Percentiles rank a stretch among this genome's conserved stretches.
These are phyloP conservation scores for Rhizopogon roseolus DNA, from an alignment of 768 basidiomycete genomes.

Conservation along the genomic window DNA sequence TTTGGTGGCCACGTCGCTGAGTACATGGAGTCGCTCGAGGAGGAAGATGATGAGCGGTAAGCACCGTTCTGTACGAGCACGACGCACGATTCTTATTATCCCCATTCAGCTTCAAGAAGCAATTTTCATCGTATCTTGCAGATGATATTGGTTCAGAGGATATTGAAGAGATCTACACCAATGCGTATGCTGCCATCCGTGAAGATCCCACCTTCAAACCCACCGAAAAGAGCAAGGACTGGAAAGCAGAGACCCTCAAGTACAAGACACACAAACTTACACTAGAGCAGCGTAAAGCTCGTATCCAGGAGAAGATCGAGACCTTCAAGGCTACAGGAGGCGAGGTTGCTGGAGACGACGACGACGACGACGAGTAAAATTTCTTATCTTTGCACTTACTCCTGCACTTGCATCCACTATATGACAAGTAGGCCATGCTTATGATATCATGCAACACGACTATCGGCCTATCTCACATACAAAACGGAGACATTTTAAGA, in stretches of 20 bases:
- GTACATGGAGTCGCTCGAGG: conserved; percentile 99
- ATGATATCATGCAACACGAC: conserved; percentile 15
- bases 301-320: conserved; percentile 85
- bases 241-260: conserved; percentile 83
- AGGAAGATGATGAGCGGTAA: conserved; percentile 97
- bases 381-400: conserved; percentile 1
- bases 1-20: conserved; percentile 96
- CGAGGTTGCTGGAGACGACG: conserved; percentile 33
- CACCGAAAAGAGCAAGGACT: conserved; percentile 84
- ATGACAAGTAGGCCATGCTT: conserved; percentile 10
- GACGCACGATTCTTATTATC: conserved; percentile 5
- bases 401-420: background rate
- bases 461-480: conserved; percentile 4
- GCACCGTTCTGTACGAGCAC: conserved; percentile 14
- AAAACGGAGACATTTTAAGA: conserved; percentile 6
- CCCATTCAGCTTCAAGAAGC: conserved; percentile 83
- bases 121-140: conserved; percentile 92
- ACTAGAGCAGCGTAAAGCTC: conserved; percentile 68
- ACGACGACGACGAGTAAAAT: conserved; percentile 52
- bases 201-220: conserved; percentile 91
- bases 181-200: conserved; percentile 92
- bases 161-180: conserved; percentile 92
- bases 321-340: conserved; percentile 74
- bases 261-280: conserved; percentile 67
- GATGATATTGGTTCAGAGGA: conserved; percentile 95